phyloP scores from a whole-genome alignment of 2,329 filamentous ascomycete species.

The Penicillium brevicompactum region DNA sequence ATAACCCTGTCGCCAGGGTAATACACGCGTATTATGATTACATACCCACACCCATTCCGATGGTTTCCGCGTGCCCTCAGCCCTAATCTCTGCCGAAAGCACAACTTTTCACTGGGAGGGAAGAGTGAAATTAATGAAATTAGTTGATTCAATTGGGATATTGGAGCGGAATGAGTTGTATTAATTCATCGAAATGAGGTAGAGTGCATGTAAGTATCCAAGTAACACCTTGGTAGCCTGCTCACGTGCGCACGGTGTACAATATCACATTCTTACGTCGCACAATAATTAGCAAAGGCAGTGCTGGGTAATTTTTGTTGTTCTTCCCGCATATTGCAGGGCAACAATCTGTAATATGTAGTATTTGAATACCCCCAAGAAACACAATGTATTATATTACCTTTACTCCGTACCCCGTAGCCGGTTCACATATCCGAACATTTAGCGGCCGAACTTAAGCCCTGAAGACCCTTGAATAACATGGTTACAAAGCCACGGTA shows the following conservation, averaged over 20 bases:
- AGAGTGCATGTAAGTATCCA: background rate
- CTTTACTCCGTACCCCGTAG: slow-evolving; percentile 4
- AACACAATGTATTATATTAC: slow-evolving; percentile 10
- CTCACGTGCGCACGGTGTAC: slow-evolving; percentile 4
- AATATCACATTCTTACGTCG: slow-evolving; percentile 22
- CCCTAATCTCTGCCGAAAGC: slow-evolving; percentile 26
- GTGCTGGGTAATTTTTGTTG: background rate
- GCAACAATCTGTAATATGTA: background rate
- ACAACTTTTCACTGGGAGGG: background rate
- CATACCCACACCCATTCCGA: slow-evolving; percentile 26
- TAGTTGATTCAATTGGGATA: background rate
- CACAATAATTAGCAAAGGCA: slow-evolving; percentile 11
- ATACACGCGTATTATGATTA: slow-evolving; percentile 26
- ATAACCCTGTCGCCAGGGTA: slow-evolving; percentile 1
- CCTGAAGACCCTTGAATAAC: background rate
- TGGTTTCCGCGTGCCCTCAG: slow-evolving; percentile 29
- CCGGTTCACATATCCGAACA: slow-evolving; percentile 10
- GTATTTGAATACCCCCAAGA: background rate
- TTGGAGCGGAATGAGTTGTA: background rate
- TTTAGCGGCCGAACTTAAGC: slow-evolving; percentile 2
- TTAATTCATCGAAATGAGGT: background rate
- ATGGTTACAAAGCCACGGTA: background rate
- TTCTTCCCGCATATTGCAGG: background rate
- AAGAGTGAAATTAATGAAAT: background rate
- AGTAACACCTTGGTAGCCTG: background rate